Evolutionary conservation across 495 filamentous ascomycete genomes (phyloP), one percentile per base, ranked within the genome.

Genomic region (Tuber aestivum): DNA sequence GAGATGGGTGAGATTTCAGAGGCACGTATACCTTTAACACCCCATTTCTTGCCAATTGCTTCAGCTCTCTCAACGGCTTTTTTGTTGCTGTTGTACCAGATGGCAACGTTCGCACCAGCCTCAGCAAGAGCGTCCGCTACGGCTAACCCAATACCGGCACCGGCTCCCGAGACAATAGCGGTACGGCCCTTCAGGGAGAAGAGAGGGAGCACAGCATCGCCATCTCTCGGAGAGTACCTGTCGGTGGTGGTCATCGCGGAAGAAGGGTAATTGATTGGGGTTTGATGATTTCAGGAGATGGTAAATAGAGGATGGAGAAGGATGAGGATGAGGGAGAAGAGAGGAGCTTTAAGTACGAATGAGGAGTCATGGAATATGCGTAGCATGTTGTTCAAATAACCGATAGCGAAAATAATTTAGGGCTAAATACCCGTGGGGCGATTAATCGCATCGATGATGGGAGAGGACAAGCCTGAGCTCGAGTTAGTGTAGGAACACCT

Each of bases 181-280:
- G 93, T 95, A 82, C 90, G 92, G 50, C 92, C 92, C 83, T 91
- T 92, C 69, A 96, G 86, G 18, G 92, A 94, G 85, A 97, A 94
- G 75, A 97, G 88, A n/a, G 90, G 88, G 74, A 94, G 83, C 73
- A 97, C 88, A 0, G 82, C 73, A 70, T 88, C 87, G 42, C 87
- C 86, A 72, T 89, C 85, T 69, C 85, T 84, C 18, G 93, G 92
- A 41, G 90, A 70, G 70, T 83, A 83, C 76, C 75, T 74, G 38
- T 77, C 56, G 68, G 70, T 70, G 21, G 61, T 18, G 40, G 78
- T 70, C 41, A 76, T 41, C 37, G 84, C 84, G 75, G 84, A 61
- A 61, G n/a, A 32, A 35, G 73, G 40, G 5, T 35, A 72, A 75
- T 41, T 20, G 74, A 41, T 9, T 35, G 41, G 35, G 56, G 73